These are phyloP conservation scores for Syncephalastrum racemosum DNA, from an alignment of 371 early-diverging fungal genomes.

Conservation along the genomic window DNA sequence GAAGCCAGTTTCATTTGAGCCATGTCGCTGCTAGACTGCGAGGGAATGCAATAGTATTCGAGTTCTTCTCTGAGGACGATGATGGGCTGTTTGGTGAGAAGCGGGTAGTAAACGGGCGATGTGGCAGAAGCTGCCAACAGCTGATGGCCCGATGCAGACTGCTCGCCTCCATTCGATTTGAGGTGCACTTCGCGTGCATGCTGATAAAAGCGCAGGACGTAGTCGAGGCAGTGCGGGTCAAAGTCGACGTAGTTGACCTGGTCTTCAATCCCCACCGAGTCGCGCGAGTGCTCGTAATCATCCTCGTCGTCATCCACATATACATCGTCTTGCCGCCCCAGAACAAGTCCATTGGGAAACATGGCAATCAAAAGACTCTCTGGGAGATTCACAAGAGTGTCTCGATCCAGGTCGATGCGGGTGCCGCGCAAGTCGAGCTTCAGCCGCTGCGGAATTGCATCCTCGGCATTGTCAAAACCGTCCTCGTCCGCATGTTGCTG, in stretches of 20 bases:
- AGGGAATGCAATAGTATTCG: conserved; percentile 59
- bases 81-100: conserved; percentile 72
- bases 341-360: conserved; percentile 79
- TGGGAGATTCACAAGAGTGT: conserved; percentile 71
- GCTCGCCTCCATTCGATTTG: conserved; percentile 14
- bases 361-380: conserved; percentile 79
- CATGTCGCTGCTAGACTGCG: conserved; percentile 21
- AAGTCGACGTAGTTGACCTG: conserved; percentile 65
- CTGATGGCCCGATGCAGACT: conserved; percentile 11
- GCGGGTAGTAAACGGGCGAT: conserved; percentile 50
- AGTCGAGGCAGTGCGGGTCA: conserved; percentile 64
- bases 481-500: conserved; percentile 33
- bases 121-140: conserved; percentile 25
- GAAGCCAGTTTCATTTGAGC: conserved; percentile 60
- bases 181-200: conserved; percentile 29
- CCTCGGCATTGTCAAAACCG: conserved; percentile 31
- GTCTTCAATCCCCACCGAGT: conserved; percentile 49
- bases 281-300: conserved; percentile 50
- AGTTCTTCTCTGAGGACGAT: conserved; percentile 66
- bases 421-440: conserved; percentile 73
- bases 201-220: conserved; percentile 57
- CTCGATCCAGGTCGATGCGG: conserved; percentile 71
- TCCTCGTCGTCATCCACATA: conserved; percentile 51
- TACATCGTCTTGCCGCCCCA: conserved; percentile 50
- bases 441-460: conserved; percentile 58